These are phyloP conservation scores for Kickxella alabastrina DNA, from an alignment of 192 early-diverging fungal genomes.

Conservation along the genomic window DNA sequence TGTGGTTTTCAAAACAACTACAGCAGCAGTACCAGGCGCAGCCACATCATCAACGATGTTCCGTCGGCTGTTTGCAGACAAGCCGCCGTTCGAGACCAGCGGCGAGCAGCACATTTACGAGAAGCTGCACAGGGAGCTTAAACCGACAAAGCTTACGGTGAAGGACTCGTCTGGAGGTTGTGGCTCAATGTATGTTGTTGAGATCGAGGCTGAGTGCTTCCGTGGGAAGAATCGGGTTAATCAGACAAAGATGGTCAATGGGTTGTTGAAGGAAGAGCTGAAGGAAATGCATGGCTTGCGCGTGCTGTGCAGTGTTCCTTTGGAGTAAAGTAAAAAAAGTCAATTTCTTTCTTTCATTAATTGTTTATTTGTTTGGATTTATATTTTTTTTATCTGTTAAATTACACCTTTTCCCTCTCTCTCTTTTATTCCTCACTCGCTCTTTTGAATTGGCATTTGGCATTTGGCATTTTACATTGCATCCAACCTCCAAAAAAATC, in stretches of 20 bases:
- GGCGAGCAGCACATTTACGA: constrained; percentile 75
- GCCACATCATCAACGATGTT: not conserved
- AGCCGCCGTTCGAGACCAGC: constrained; percentile 11
- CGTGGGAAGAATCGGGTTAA: constrained; percentile 72
- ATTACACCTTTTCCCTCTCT: not conserved
- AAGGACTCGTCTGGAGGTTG: constrained; percentile 92
- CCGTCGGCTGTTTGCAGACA: not conserved
- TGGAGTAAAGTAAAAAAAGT: not conserved
- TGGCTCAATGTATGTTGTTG: constrained; percentile 94
- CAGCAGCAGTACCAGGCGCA: no score
- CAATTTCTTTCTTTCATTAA: not conserved
- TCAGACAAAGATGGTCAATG: constrained; percentile 89
- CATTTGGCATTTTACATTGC: not conserved
- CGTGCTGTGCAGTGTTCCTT: constrained; percentile 36
- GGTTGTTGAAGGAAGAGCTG: constrained; percentile 82
- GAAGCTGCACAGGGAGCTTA: constrained; percentile 66
- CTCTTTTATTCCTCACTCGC: not conserved
- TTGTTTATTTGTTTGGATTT: no score
- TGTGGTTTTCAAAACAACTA: no score
- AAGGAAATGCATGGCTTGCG: constrained; percentile 89
- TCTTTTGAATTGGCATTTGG: no score
- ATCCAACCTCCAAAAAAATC: not conserved
- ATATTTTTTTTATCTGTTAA: no score
- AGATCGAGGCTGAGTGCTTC: constrained; percentile 77
- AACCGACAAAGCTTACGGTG: constrained; percentile 68